A percentile compares a stretch with the other conserved stretches of the same genome.
Evolutionary conservation across 2,329 filamentous ascomycete species (phyloP).

Genomic region (Paraphaeosphaeria minitans): DNA sequence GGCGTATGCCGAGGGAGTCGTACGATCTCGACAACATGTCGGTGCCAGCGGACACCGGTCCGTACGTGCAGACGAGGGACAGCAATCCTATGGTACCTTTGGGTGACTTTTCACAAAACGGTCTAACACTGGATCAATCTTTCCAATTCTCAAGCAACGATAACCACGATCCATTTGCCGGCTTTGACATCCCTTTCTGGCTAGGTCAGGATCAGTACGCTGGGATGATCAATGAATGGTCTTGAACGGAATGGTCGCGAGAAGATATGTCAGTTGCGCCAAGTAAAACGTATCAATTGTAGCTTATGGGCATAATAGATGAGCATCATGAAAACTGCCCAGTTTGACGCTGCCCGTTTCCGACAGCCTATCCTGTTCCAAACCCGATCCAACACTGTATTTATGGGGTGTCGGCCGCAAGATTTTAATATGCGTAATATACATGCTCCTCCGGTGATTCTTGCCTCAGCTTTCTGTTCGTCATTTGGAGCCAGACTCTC

Average conservation of each 20-base stretch:
- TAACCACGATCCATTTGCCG: conserved; percentile 35
- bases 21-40: neutral
- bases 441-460: neutral
- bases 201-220: conserved; percentile 42
- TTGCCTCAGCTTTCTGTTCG: conserved; percentile 15
- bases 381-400: neutral
- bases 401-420: neutral
- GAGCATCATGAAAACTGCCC: neutral
- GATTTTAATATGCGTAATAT: neutral
- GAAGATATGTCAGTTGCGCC: neutral
- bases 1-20: neutral
- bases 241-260: neutral
- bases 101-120: neutral
- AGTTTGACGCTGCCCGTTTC: neutral
- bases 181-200: conserved; percentile 46
- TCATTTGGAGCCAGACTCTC: conserved; percentile 24
- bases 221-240: conserved; percentile 26
- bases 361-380: neutral
- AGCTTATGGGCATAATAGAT: neutral
- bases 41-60: neutral
- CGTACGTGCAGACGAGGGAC: neutral
- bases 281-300: neutral
- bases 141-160: conserved; percentile 11
- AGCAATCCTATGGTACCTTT: neutral
- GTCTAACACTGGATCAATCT: neutral